Evolutionary conservation across 169 alveolate species (phyloP), one percentile per base, ranked within the genome.

Genomic region (Theileria luwenshuni): DNA sequence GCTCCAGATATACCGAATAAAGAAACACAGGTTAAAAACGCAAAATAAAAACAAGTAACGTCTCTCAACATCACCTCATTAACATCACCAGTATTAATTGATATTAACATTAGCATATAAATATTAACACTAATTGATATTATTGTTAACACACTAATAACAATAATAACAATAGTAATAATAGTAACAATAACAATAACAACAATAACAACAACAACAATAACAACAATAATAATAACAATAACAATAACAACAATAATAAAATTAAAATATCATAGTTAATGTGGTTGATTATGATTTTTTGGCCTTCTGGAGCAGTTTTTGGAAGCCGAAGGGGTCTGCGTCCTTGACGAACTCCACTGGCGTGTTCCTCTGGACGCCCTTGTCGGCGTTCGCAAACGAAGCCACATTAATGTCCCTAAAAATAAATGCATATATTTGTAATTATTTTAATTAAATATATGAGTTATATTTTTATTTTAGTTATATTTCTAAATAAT

Each of bases 271-370:
- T n/a, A n/a, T n/a, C n/a, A n/a, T n/a, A 60, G 13, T 60, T 30
- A 60, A 23, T 41, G 8, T 21, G 56, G 19, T 7, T 60, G 58
- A 68, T 49, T 72, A 49, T 28, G 91, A 90, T 65, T 92, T 90
- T 77, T 90, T 89, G 42, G 94, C 96, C 64, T 90, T 88, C 48
- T 93, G 93, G 28, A 93, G 84, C 38, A 93, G 86, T 48, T 90
- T 85, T 69, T 90, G 95, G 59, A 93, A 74, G 25, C 97, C 97
- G 64, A 93, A 93, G 32, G 97, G 97, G 62, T 93, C 97, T 8
- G 94, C 51, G 47, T 92, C 95, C 84, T 92, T 91, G 35, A 83
- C 76, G 75, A 92, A 94, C 77, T 92, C 94, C 48, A 94, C 94
- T 2, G 97, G 96, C n/a, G 91, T 91, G 13, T 93, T 81, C 35